phyloP scores from a whole-genome alignment of 2,329 filamentous ascomycete species.

The Fusarium compactum region DNA sequence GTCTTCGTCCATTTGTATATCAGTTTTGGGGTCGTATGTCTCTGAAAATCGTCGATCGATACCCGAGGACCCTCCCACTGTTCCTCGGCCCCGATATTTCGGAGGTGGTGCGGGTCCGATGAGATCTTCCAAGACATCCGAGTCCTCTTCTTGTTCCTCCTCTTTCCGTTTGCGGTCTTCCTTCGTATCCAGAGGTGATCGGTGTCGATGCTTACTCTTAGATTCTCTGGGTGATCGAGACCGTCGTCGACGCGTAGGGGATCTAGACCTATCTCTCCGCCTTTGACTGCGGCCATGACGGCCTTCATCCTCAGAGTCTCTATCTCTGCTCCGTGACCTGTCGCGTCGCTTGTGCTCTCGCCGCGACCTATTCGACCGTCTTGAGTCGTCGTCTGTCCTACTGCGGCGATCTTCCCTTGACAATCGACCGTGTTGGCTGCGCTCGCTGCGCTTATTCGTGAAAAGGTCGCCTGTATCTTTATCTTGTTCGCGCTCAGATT shows the following conservation, averaged over 20 bases:
- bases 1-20: constrained; percentile 63
- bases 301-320: constrained; percentile 24
- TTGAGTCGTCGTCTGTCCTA: constrained; percentile 31
- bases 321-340: constrained; percentile 36
- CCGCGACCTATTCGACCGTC: constrained; percentile 23
- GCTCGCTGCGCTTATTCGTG: constrained; percentile 32
- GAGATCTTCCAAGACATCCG: constrained; percentile 80
- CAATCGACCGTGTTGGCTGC: constrained; percentile 44
- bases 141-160: constrained; percentile 52
- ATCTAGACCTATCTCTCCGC: constrained; percentile 44
- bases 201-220: constrained; percentile 51
- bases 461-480: constrained; percentile 40
- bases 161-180: constrained; percentile 33
- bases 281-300: constrained; percentile 33
- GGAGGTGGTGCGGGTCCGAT: constrained; percentile 78
- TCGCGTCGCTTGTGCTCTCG: constrained; percentile 35
- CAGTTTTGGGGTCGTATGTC: constrained; percentile 68
- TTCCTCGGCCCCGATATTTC: constrained; percentile 74
- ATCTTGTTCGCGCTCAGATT: constrained; percentile 12
- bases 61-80: constrained; percentile 68
- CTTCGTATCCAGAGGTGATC: constrained; percentile 44
- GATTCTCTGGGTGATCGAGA: constrained; percentile 51
- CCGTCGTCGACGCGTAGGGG: constrained; percentile 45
- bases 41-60: constrained; percentile 86
- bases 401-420: constrained; percentile 37